These are phyloP conservation scores for Penicillium fuscoglaucum DNA, from an alignment of 2,329 filamentous ascomycete species.

Conservation along the genomic window DNA sequence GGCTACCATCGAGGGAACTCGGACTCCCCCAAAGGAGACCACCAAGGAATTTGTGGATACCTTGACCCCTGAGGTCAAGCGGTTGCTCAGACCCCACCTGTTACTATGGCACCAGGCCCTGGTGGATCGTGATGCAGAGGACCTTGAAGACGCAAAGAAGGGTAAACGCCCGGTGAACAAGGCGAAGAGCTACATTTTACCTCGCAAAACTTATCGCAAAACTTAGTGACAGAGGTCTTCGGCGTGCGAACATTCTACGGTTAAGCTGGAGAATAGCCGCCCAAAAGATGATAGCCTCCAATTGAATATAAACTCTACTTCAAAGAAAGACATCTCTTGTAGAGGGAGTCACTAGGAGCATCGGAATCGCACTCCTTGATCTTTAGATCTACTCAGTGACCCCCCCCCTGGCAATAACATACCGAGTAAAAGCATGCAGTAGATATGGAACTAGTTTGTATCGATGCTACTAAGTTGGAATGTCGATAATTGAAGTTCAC, in stretches of 20 bases:
- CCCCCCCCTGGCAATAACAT: neutral
- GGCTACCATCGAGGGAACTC: too few relatives aligned
- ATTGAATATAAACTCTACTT: neutral
- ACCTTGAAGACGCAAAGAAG: too few relatives aligned
- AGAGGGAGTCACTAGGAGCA: neutral
- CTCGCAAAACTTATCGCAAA: too few relatives aligned
- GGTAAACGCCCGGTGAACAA: neutral
- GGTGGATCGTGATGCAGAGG: too few relatives aligned
- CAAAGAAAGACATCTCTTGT: neutral
- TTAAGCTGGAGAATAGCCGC: neutral
- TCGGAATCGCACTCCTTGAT: neutral
- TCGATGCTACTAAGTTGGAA: neutral
- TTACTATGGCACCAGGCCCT: too few relatives aligned
- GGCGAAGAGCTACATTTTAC: neutral
- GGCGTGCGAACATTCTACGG: too few relatives aligned
- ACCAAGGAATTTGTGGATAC: too few relatives aligned
- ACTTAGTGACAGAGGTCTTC: neutral
- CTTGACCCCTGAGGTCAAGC: too few relatives aligned
- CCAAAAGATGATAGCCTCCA: neutral
- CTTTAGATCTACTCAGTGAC: neutral
- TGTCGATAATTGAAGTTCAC: neutral
- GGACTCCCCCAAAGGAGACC: neutral
- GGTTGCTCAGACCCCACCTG: too few relatives aligned
- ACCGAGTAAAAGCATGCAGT: neutral
- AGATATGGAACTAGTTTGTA: neutral